These are phyloP conservation scores for Pseudozyma sp. DNA, from an alignment of 1,284 basidiomycete species.

Conservation along the genomic window DNA sequence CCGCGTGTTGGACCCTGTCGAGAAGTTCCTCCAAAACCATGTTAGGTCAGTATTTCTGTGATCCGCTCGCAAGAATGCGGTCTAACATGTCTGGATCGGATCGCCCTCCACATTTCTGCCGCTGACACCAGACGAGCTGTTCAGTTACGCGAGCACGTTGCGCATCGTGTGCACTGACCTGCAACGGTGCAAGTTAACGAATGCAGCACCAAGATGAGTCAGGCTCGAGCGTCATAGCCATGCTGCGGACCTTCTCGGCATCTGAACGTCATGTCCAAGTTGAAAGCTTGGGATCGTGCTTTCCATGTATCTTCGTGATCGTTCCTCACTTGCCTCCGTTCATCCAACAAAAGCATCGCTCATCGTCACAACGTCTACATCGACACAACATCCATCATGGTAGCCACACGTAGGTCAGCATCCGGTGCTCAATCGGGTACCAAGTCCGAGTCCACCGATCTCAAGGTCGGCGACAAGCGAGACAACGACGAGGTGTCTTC, in stretches of 20 bases:
- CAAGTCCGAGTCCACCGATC: slow-evolving; percentile 5
- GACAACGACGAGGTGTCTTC: slow-evolving; percentile 6
- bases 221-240: slow-evolving; percentile 27
- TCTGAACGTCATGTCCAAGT: too few species aligned
- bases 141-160: slow-evolving; percentile 22
- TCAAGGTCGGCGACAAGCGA: slow-evolving; percentile 3
- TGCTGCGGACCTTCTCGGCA: too few species aligned
- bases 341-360: too few species aligned
- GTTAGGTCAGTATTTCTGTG: too few species aligned
- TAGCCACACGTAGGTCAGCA: slow-evolving; percentile 30
- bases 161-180: neutral
- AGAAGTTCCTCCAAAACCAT: too few species aligned
- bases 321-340: neutral
- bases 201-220: slow-evolving; percentile 31
- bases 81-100: slow-evolving; percentile 6
- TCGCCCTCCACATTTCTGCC: slow-evolving; percentile 4
- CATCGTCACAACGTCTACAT: too few species aligned
- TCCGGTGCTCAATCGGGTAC: slow-evolving; percentile 18
- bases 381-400: slow-evolving; percentile 16
- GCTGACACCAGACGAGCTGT: slow-evolving; percentile 6
- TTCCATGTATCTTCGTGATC: neutral
- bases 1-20: too few species aligned
- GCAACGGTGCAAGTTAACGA: neutral
- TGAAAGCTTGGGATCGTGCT: too few species aligned
- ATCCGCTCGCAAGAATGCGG: neutral